phyloP scores from a whole-genome alignment of 257 asterid species.

The Mentha longifolia region DNA sequence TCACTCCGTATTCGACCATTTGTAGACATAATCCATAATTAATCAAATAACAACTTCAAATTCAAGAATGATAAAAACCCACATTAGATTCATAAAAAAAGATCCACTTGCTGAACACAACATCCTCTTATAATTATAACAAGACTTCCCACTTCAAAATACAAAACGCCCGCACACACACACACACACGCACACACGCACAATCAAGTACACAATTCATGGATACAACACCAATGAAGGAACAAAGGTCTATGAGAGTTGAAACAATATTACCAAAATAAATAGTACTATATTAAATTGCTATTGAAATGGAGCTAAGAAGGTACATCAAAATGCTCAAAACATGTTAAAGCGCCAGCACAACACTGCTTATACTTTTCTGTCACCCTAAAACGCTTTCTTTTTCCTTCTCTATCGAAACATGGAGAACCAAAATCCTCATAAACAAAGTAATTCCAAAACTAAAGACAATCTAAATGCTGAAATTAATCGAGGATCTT shows the following conservation, averaged over 20 bases:
- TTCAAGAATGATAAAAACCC: slow-evolving; percentile 8
- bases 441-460: neutral
- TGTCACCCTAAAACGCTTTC: neutral
- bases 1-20: slow-evolving; percentile 10
- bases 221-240: neutral
- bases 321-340: slow-evolving; percentile 16
- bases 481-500: neutral
- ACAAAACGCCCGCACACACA: neutral
- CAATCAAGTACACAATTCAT: neutral
- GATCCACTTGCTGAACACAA: neutral
- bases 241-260: neutral
- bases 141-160: neutral
- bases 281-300: neutral
- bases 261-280: neutral
- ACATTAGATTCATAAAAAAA: neutral
- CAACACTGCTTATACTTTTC: neutral
- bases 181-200: too few species aligned
- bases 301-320: neutral
- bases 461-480: neutral
- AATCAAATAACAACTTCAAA: neutral
- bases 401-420: neutral
- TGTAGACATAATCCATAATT: neutral
- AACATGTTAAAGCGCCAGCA: neutral
- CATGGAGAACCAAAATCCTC: neutral
- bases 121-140: neutral